A percentile compares a stretch with the other conserved stretches of the same genome.
phyloP scores from a whole-genome alignment of 139 green algal genomes.

The Dunaliella sp. region DNA sequence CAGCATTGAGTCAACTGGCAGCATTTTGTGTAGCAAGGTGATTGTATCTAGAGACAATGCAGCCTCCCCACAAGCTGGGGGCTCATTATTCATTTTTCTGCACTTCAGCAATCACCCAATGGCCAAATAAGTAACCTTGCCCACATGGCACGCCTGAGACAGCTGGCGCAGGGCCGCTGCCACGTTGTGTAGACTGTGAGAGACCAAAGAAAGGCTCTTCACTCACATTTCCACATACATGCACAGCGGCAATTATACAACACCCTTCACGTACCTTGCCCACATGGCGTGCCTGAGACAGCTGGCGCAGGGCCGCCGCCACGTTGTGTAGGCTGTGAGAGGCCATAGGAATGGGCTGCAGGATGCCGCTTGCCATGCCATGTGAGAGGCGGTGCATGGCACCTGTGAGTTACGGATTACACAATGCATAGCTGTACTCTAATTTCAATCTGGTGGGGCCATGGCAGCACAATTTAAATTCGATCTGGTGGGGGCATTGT shows the following conservation, averaged over 20 bases:
- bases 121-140: too few relatives aligned
- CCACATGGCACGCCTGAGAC: conserved; percentile 78
- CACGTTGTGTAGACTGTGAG: conserved; percentile 36
- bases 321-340: conserved; percentile 37
- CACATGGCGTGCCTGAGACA: conserved; percentile 80
- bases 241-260: too few relatives aligned
- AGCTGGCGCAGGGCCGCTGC: conserved; percentile 74
- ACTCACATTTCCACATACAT: too few relatives aligned
- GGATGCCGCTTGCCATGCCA: conserved; percentile 25
- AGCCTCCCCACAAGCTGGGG: too few relatives aligned
- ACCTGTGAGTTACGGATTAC: background rate
- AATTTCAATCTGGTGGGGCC: background rate
- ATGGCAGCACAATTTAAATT: conserved; percentile 4
- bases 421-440: background rate
- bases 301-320: conserved; percentile 68
- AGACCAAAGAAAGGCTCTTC: conserved; percentile 28
- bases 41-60: too few relatives aligned
- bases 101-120: too few relatives aligned
- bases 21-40: too few relatives aligned
- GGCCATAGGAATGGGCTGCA: conserved; percentile 37
- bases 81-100: too few relatives aligned
- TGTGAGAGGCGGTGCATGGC: conserved; percentile 36
- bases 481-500: background rate
- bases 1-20: too few relatives aligned
- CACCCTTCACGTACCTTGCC: conserved; percentile 81